Evolutionary conservation across 306 rosid genomes (phyloP).

Genomic region (Carpinus fangiana): DNA sequence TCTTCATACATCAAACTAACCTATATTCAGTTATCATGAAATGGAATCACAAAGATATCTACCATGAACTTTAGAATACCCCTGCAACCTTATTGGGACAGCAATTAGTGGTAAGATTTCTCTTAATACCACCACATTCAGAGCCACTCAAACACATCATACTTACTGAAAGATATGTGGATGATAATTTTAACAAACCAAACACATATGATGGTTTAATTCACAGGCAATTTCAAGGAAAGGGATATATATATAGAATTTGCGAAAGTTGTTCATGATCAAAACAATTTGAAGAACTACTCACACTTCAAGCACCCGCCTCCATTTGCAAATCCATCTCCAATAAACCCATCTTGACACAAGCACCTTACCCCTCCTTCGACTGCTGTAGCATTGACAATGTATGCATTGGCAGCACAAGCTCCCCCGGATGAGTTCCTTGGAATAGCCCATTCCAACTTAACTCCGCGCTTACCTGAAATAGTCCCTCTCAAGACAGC

Average conservation of each 20-base stretch:
- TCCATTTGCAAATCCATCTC: slow-evolving; percentile 83
- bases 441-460: slow-evolving; percentile 89
- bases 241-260: neutral
- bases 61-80: neutral
- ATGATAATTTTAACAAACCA: neutral
- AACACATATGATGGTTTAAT: neutral
- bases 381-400: slow-evolving; percentile 63
- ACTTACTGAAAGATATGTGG: neutral
- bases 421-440: slow-evolving; percentile 45
- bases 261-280: neutral
- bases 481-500: slow-evolving; percentile 56
- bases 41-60: neutral
- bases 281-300: slow-evolving; percentile 17
- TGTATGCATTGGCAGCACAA: slow-evolving; percentile 60
- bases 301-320: slow-evolving; percentile 75
- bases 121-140: neutral
- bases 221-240: neutral
- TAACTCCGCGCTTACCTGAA: slow-evolving; percentile 76
- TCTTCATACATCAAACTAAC: neutral
- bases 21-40: neutral
- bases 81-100: neutral
- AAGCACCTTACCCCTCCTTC: slow-evolving; percentile 60
- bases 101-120: neutral
- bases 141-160: neutral
- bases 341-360: slow-evolving; percentile 72